Conservation (phyloP, 352 stramenopile genomes). For the Phytophthora melonis region DNA sequence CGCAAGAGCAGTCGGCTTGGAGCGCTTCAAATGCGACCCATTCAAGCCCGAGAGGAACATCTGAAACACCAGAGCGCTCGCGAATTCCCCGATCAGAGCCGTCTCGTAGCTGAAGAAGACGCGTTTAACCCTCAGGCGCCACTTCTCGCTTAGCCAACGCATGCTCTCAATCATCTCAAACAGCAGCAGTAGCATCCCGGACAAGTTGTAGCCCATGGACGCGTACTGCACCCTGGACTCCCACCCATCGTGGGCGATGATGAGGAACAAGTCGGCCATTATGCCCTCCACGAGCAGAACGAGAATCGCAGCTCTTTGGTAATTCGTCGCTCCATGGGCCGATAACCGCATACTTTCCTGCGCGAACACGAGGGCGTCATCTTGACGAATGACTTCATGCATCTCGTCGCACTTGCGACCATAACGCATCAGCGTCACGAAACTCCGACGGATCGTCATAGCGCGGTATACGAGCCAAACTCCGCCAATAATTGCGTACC, state of each 20-base stretch:
- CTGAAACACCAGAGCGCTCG: constrained; percentile 10
- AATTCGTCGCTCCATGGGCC: constrained; percentile 5
- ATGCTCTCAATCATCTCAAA: constrained; percentile 25
- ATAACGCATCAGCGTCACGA: too few relatives aligned
- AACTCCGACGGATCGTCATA: too few relatives aligned
- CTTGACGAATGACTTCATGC: too few relatives aligned
- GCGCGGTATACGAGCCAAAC: too few relatives aligned
- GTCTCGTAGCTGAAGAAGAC: constrained; percentile 27
- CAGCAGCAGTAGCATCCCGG: constrained; percentile 1
- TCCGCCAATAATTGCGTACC: too few relatives aligned
- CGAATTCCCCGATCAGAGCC: constrained; percentile 16
- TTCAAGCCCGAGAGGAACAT: constrained; percentile 24
- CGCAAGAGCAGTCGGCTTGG: constrained; percentile 17
- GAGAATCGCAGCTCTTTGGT: constrained; percentile 17
- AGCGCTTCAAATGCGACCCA: constrained; percentile 16
- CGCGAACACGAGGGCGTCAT: too few relatives aligned
- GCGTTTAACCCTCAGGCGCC: background rate
- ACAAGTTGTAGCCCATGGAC: constrained; percentile 20
- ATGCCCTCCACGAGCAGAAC: constrained; percentile 32
- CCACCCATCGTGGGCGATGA: constrained; percentile 18
- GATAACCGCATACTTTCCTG: constrained; percentile 15
- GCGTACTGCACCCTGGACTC: constrained; percentile 6
- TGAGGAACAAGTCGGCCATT: constrained; percentile 21
- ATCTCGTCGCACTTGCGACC: too few relatives aligned
- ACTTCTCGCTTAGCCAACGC: constrained; percentile 2